A percentile compares a stretch with the other conserved stretches of the same genome.
These are phyloP conservation scores for Emmonsiellopsis sp. DNA, from an alignment of 2,329 filamentous ascomycete genomes.

Conservation along the genomic window DNA sequence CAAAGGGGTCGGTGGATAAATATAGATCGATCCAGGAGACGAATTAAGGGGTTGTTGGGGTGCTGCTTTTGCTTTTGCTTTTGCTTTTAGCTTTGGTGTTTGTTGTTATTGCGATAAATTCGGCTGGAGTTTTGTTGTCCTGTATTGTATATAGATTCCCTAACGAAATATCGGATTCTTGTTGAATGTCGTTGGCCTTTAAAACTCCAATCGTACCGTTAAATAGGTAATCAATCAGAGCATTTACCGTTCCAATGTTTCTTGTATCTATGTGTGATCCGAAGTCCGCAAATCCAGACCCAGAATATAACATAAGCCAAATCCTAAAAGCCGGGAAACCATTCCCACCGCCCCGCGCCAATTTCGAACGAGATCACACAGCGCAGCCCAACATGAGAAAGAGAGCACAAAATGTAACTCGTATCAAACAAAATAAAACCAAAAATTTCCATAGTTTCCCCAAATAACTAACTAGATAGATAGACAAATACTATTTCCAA, in stretches of 20 bases:
- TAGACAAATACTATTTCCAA: not conserved
- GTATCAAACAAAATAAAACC: not conserved
- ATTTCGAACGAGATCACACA: not conserved
- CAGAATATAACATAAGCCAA: no score
- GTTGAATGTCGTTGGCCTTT: no score
- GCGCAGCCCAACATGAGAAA: not conserved
- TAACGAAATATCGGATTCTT: no score
- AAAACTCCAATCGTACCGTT: no score
- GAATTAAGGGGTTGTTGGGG: not conserved
- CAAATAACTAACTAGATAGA: not conserved
- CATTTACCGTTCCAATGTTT: no score
- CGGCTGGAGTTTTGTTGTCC: not conserved
- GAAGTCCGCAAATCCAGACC: no score
- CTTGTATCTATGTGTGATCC: no score
- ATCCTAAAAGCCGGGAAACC: no score
- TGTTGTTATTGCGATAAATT: no score
- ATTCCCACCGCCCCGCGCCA: not conserved
- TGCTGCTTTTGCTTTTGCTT: not conserved
- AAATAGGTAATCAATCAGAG: no score
- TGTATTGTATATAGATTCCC: not conserved
- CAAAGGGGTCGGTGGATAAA: slow-evolving; percentile 4
- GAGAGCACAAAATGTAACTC: not conserved
- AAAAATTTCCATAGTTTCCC: not conserved
- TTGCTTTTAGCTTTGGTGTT: not conserved
- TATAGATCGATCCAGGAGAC: slow-evolving; percentile 4